Evolutionary conservation across 2,329 filamentous ascomycete species (phyloP), one percentile per base, ranked within the genome.

Genomic region (Neofusicoccum laricinum): DNA sequence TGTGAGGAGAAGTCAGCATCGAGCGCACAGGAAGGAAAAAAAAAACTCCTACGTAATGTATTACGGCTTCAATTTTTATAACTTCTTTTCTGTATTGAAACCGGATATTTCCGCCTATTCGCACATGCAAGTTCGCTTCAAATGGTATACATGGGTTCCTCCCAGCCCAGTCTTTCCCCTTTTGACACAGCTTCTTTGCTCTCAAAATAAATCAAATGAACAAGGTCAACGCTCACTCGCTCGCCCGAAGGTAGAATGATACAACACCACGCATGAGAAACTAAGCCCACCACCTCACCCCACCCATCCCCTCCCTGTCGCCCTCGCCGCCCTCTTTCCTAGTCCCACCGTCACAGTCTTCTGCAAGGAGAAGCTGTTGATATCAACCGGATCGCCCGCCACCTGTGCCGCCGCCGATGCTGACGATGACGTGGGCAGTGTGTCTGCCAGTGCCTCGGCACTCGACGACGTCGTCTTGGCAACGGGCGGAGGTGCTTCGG

Each of bases 311-410:
- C 58, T 61, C 17, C 32, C 43, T 17, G 14, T 41, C 17, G 32
- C 19, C 38, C 8, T 30, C 36, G n/a, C 41, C 65, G 72, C 41
- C 55, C 74, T 67, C 66, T 61, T 65, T 4, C 74, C 73, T 43
- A 77, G 46, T 30, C 72, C 73, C 8, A 76, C 75, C 4, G 75
- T 77, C 1, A 77, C 74, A 5, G 70, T 70, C 46, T 71, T 74
- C 66, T 76, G 72, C 67, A 77, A 66, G 36, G 55, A 41, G 36
- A 77, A 67, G 5, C 72, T 76, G 36, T 69, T 71, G 64, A 77
- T 73, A 53, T 77, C 71, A 41, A 77, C 77, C 2, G 74, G 73
- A 19, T 66, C 65, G 21, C 69, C 70, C 34, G 17, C 36, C 2
- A 34, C 25, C 38, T 48, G 32, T 8, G 43, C 49, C 36, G 51